Base-by-base conservation (phyloP, 805 yeast species). In the Diddensiella caesifluorescens region DNA sequence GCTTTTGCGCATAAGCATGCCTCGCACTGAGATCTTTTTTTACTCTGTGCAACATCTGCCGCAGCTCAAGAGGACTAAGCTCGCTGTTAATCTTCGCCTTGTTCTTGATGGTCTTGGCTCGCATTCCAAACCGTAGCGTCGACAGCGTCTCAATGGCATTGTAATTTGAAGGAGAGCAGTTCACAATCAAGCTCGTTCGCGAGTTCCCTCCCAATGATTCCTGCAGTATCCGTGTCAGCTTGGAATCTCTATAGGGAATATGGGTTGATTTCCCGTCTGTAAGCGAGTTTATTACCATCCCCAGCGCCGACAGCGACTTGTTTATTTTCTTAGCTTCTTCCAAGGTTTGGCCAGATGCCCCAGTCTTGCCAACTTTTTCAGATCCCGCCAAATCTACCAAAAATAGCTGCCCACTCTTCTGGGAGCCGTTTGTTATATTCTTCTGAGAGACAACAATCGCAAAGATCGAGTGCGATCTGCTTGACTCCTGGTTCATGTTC, bases 301-400 rank as follows among this genome's bases (percentile, higher is more conserved):
- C 95, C 42, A 88, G 67, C 0, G 88, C 73, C 4, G 87, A 77
- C 28, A 86, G 69, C 0, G 95, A 83, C 32, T 78, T 72, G 60
- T 88, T 89, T 52, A 88, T 83, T 47, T 81, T 84, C 54, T 83
- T 83, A 0, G 95, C 87, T 53, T 88, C 96, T 56, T 86, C 89
- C 5, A 83, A 64, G 1, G 80, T 71, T 51, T 77, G 77, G 1
- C 92, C 92, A 0, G 75, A 61, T 1, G 89, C 90, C 2, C 92
- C 90, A 0, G 92, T 77, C 49, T 79, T 81, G 44, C 78, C 77
- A 28, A 80, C 77, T 58, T 79, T 83, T 60, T 89, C 95, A 18
- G 90, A 80, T 4, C 95, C 95, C 0, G 95, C 95, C 49, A 87
- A 68, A 62, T 87, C 96, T 9, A 86, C 90, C 27, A 87, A 61